Evolutionary conservation across 192 early-diverging fungal species (phyloP).

Genomic region (Coemansia asiatica): DNA sequence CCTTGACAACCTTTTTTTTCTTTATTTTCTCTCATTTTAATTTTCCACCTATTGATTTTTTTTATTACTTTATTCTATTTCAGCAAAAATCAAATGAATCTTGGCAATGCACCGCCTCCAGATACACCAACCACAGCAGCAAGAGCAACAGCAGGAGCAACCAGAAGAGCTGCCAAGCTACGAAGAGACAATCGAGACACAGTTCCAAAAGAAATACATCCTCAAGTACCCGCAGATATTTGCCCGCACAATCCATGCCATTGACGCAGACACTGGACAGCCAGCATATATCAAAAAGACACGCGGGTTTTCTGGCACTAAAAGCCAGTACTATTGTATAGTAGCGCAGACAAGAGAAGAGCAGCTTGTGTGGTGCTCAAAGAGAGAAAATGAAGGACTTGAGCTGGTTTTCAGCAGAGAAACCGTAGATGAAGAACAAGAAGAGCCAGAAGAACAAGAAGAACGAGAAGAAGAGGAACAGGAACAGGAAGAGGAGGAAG

Average conservation of each 20-base stretch:
- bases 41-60: background rate
- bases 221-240: constrained; percentile 25
- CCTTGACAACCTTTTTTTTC: background rate
- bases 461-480: background rate
- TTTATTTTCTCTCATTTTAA: background rate
- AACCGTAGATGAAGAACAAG: background rate
- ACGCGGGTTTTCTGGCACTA: constrained; percentile 8
- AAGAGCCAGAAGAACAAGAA: background rate
- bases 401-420: constrained; percentile 38
- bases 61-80: too few relatives aligned
- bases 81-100: too few relatives aligned
- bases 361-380: constrained; percentile 24
- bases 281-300: constrained; percentile 9
- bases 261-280: constrained; percentile 11
- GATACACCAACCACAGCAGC: background rate
- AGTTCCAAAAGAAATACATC: constrained; percentile 23
- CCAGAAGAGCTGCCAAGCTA: constrained; percentile 28
- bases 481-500: background rate
- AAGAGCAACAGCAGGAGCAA: background rate
- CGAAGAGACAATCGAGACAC: constrained; percentile 41
- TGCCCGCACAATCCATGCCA: constrained; percentile 31
- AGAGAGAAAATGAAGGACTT: constrained; percentile 21
- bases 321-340: constrained; percentile 2
- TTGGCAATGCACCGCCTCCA: background rate
- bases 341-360: background rate